Conservation (phyloP, 192 early-diverging fungal species). For the Pilobolus umbonatus region DNA sequence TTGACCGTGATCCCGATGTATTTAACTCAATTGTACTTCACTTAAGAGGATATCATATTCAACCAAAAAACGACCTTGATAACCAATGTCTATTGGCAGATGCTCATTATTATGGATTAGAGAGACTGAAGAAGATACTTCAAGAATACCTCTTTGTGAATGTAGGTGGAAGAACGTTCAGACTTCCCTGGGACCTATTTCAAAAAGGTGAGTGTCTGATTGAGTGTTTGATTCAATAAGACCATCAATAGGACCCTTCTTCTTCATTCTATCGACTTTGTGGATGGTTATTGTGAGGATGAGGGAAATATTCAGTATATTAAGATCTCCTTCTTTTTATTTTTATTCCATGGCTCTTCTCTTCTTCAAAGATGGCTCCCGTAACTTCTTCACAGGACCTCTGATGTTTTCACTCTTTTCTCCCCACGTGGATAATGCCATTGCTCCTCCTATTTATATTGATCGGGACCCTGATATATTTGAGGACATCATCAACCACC, state of each 20-base stretch:
- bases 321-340: not conserved
- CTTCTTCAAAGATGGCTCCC: slow-evolving; percentile 27
- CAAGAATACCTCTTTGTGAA: slow-evolving; percentile 44
- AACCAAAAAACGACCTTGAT: slow-evolving; percentile 39
- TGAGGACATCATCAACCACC: slow-evolving; percentile 46
- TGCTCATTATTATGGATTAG: slow-evolving; percentile 41
- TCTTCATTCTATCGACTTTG: not conserved
- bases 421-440: slow-evolving; percentile 8
- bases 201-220: slow-evolving; percentile 30
- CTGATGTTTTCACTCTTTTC: slow-evolving; percentile 23
- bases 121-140: slow-evolving; percentile 31
- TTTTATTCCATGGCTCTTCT: not conserved
- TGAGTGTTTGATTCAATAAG: not conserved
- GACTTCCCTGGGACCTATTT: slow-evolving; percentile 39
- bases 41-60: slow-evolving; percentile 50
- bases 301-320: not conserved
- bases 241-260: not conserved
- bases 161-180: slow-evolving; percentile 51
- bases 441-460: slow-evolving; percentile 30
- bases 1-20: slow-evolving; percentile 48
- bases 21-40: slow-evolving; percentile 50
- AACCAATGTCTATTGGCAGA: slow-evolving; percentile 40
- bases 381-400: slow-evolving; percentile 38
- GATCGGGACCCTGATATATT: slow-evolving; percentile 51
- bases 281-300: not conserved